Evolutionary conservation across 2,329 filamentous ascomycete genomes (phyloP), one percentile per base, ranked within the genome.

Genomic region (Penicillium freii): DNA sequence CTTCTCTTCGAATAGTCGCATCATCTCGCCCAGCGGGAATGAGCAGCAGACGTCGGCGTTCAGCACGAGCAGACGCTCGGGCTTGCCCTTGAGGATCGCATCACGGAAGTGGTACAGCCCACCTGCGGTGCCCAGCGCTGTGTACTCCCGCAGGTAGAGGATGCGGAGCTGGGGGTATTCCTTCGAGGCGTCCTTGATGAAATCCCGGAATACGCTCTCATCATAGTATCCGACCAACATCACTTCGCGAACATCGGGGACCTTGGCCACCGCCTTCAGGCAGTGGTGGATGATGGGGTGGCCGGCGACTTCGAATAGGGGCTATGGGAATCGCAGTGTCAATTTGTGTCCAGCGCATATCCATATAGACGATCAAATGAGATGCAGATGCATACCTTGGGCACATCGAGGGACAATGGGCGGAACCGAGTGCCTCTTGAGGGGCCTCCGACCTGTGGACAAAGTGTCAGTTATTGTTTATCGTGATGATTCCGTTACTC

Each of bases 181-280:
- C 75, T 85, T 85, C 60, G 87, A 82, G 60, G 92, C 86, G 73
- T 96, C 90, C 78, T 96, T 96, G 82, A 97, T 96, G 80, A 97
- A 97, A 78, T 97, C 92, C 71, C 92, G 90, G 84, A 97, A 97
- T 70, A 97, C 91, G 44, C 86, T 84, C 80, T 97, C 94, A 75
- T 99, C 94, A 77, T 97, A 99, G 85, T 99, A 99, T 72, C 94
- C 94, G 72, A 99, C 95, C 71, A 99, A 88, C 81, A 94, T 92
- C 69, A 99, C 93, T 78, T 99, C 94, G 73, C 92, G 90, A 77
- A 99, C 91, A 71, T 90, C 89, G 69, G 91, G 89, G 59, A 97
- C 90, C 75, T 92, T 95, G 65, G 90, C 87, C 71, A 97, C 85
- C 70, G 94, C 92, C 71, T 89, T 90, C 74, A 99, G 85, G 82